Evolutionary conservation across 2,329 filamentous ascomycete genomes (phyloP), one percentile per base, ranked within the genome.

Genomic region (Truncatella angustata): DNA sequence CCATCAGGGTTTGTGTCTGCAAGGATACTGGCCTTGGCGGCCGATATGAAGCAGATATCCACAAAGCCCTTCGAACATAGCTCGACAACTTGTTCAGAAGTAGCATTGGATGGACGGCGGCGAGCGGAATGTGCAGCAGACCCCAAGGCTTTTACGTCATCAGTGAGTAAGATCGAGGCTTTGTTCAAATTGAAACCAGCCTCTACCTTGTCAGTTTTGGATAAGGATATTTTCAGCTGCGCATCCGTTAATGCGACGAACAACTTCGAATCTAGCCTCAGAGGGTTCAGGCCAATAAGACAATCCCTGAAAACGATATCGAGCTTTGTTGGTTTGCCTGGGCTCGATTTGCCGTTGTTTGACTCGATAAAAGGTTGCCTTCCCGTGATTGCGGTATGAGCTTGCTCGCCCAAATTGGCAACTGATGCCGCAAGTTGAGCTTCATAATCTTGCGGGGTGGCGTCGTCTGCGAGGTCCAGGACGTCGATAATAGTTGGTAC

Each of bases 11-110:
- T 75, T 9, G 78, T 74, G 20, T 75, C 72, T 11, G 92, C 74
- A 43, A 83, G 81, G 2, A 94, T 77, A 2, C 75, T 73, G 1
- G 85, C 81, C 55, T 85, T 88, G 0, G 92, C 91, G 3, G 91
- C 87, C 16, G 91, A 95, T 40, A 97, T 88, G 45, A 89, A 90
- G 60, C 90, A 91, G 30, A 99, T 84, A 39, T 91, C 87, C 5
- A 96, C 91, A 64, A 86, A 99, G 0, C 94, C 94, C 60, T 80
- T 77, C 5, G 80, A 73, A 50, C 84, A 82, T 50, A 87, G 69
- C 35, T 80, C 77, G 3, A 73, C 66, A n/a, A 84, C 75, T 60
- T 85, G 81, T 4, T 73, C 70, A 3, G 76, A 78, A 10, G 72
- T 70, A 5, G 70, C 66, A 34, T 66, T 69, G 23, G 69, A 70